Conservation (phyloP, 2,329 filamentous ascomycete genomes). For the Harringtonia lauricola region DNA sequence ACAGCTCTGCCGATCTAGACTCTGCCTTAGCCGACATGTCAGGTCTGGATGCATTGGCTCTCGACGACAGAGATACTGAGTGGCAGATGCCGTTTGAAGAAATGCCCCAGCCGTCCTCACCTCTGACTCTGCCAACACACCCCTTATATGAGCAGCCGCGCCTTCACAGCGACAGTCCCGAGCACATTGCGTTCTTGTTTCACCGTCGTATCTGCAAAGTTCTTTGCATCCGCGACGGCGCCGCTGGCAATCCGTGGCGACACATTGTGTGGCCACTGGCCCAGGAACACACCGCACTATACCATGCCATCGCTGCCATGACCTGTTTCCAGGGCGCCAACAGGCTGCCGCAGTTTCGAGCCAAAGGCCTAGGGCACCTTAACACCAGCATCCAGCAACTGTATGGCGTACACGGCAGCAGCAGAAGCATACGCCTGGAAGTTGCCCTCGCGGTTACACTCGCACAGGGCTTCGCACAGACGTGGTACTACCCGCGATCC, state of each 20-base stretch:
- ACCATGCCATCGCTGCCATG: constrained; percentile 5
- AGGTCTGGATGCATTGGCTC: too few species aligned
- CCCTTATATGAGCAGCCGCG: background rate
- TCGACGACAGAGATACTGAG: background rate
- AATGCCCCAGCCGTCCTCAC: background rate
- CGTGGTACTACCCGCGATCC: constrained; percentile 4
- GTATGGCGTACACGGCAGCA: background rate
- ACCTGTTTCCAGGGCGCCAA: constrained; percentile 5
- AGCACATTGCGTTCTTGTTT: constrained; percentile 4
- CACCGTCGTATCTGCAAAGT: constrained; percentile 3
- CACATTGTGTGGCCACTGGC: constrained; percentile 4
- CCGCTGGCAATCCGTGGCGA: constrained; percentile 3
- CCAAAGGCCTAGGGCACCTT: background rate
- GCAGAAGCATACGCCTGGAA: background rate
- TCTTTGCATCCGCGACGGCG: constrained; percentile 2
- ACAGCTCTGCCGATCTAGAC: too few species aligned
- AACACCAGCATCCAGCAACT: constrained; percentile 3
- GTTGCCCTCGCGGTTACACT: constrained; percentile 1
- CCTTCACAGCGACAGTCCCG: background rate
- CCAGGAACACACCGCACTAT: constrained; percentile 1
- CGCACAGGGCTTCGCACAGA: constrained; percentile 1
- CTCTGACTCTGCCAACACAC: background rate
- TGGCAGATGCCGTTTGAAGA: background rate
- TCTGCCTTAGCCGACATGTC: too few species aligned
- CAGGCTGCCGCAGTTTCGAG: background rate